Evolutionary conservation across 2,329 filamentous ascomycete species (phyloP), one percentile per base, ranked within the genome.

Genomic region (Sporothrix brunneoviolacea): DNA sequence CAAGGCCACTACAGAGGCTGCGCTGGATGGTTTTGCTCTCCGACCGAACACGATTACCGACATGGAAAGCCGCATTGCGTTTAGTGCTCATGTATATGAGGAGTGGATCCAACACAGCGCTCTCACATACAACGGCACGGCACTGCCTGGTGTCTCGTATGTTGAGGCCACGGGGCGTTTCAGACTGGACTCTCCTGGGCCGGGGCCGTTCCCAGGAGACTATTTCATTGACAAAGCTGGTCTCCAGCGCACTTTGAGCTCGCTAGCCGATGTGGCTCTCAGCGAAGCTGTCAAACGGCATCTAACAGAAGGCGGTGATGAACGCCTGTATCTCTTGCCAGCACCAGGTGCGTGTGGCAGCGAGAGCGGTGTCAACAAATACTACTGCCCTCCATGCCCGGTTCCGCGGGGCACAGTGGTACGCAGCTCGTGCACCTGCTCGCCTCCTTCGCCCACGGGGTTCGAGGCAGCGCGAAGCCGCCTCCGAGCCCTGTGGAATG

Each of bases 371-470:
- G 33, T 24, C 12, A 50, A 53, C 39, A 50, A 50, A 16, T 50
- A 53, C 18, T 24, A 43, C 28, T 50, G 47, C 18, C 42, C 51
- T 8, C 48, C 43, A 12, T 18, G 27, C 18, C 48, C 48, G 0
- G 38, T 47, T 7, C 24, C 39, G 8, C 32, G 5, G n/a, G 22
- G 19, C 15, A 38, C 35, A 8, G 18, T 53, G 16, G 19, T 53
- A 4, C 51, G 51, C 8, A 27, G 51, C 12, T 49, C 45, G n/a
- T 53, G 45, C 28, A 53, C 51, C 4, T 53, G 45, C 22, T 53
- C 51, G 40, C 51, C 51, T 8, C 51, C 46, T 6, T 53, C 45
- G 4, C n/a, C 21, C 0, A n/a, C n/a, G 4, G 51, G 45, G 7
- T 53, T 53, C 13, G 35, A 45, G 5, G 46, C 40, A 7, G 51